Conservation (phyloP, 2,329 filamentous ascomycete species). For the Claviceps sp. region DNA sequence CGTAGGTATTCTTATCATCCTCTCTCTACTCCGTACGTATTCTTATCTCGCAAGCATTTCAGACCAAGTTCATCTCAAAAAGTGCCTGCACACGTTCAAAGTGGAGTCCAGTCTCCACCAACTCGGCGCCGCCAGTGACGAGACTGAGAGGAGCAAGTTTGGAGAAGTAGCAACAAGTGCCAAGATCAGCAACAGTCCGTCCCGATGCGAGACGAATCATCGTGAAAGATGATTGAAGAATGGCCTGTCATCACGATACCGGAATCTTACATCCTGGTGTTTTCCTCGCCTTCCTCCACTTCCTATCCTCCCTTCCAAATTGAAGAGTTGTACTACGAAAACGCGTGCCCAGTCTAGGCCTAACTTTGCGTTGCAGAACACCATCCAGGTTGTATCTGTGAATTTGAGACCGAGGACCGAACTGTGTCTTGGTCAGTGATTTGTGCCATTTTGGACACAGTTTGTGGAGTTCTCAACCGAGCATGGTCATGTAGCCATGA, state of each 20-base stretch:
- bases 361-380: neutral
- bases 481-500: neutral
- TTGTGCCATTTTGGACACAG: neutral
- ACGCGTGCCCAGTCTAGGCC: neutral
- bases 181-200: neutral
- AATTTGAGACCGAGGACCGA: neutral
- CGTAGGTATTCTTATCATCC: too few relatives aligned
- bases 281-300: neutral
- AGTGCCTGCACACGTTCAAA: neutral
- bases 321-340: neutral
- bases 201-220: neutral
- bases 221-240: neutral
- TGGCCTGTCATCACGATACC: neutral
- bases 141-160: neutral
- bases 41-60: neutral
- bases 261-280: neutral
- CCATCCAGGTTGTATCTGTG: neutral
- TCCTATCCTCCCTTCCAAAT: neutral
- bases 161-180: neutral
- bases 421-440: neutral
- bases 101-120: neutral
- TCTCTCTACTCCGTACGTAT: neutral
- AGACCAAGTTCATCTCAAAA: neutral
- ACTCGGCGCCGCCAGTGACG: neutral
- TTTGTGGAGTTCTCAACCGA: neutral